Percentiles rank a stretch among this genome's conserved stretches.
Conservation (phyloP, 441 rosid genomes). For the Hura crepitans region DNA sequence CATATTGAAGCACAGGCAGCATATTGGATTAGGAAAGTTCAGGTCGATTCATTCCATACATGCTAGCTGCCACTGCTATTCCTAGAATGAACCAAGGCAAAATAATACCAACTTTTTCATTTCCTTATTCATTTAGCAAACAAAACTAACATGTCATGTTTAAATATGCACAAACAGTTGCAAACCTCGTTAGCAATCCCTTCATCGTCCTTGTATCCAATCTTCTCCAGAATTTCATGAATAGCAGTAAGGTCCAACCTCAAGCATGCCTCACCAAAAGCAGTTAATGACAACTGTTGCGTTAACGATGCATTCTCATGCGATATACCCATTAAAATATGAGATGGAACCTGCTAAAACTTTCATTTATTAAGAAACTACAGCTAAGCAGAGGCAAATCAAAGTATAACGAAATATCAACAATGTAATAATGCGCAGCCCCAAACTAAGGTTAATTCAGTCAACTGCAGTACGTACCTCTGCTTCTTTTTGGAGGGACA, state of each 20-base stretch:
- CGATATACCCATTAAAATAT: slow-evolving; percentile 65
- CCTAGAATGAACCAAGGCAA: too few species aligned
- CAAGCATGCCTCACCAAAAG: slow-evolving; percentile 85
- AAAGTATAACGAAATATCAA: not conserved
- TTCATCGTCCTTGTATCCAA: slow-evolving; percentile 87
- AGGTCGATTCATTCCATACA: too few species aligned
- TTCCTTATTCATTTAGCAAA: not conserved
- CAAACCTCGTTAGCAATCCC: slow-evolving; percentile 77
- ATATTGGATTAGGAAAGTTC: too few species aligned
- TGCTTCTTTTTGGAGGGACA: slow-evolving; percentile 79
- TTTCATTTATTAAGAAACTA: not conserved
- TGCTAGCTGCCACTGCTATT: too few species aligned
- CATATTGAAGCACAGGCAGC: not conserved
- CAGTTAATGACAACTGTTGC: slow-evolving; percentile 49
- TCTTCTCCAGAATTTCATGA: slow-evolving; percentile 71
- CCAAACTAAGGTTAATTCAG: slow-evolving; percentile 2
- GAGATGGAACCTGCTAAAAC: slow-evolving; percentile 62
- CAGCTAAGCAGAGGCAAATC: not conserved
- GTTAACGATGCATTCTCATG: slow-evolving; percentile 48
- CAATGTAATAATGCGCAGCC: not conserved
- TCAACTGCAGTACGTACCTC: slow-evolving; percentile 41
- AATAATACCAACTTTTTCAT: too few species aligned
- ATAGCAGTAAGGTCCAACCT: slow-evolving; percentile 80
- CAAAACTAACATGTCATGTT: not conserved
- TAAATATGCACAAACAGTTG: not conserved